A percentile compares a stretch with the other conserved stretches of the same genome.
These are phyloP conservation scores for Saccharomycopsis sp. DNA, from an alignment of 805 yeast genomes.

Conservation along the genomic window DNA sequence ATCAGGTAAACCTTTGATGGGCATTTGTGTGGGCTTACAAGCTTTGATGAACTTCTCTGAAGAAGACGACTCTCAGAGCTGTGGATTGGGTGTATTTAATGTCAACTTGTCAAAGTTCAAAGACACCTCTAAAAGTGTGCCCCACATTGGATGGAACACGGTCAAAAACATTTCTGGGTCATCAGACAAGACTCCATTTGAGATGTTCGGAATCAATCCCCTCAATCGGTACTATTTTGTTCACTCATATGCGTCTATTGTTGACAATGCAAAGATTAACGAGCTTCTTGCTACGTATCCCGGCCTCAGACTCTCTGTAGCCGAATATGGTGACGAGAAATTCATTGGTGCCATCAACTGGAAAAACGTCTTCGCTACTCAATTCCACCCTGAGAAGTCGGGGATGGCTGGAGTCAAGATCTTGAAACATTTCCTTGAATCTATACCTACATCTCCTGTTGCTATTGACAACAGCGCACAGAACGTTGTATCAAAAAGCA, in stretches of 20 bases:
- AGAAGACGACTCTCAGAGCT: constrained; percentile 41
- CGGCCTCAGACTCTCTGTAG: constrained; percentile 69
- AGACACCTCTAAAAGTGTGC: constrained; percentile 67
- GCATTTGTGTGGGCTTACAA: constrained; percentile 96
- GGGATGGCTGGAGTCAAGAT: constrained; percentile 84
- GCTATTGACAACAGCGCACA: constrained; percentile 24
- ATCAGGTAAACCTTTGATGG: constrained; percentile 87
- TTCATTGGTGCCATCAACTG: constrained; percentile 78
- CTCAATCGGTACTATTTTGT: constrained; percentile 82
- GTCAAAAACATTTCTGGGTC: constrained; percentile 21
- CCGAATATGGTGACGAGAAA: constrained; percentile 61
- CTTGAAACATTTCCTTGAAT: constrained; percentile 60
- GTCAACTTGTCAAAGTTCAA: constrained; percentile 56
- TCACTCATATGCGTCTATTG: constrained; percentile 82
- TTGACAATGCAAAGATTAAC: constrained; percentile 34
- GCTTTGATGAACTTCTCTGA: constrained; percentile 69
- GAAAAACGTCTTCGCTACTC: constrained; percentile 87
- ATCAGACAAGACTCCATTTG: neutral
- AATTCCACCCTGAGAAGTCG: constrained; percentile 98
- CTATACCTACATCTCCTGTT: constrained; percentile 20
- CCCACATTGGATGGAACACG: constrained; percentile 95
- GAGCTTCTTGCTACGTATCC: constrained; percentile 31
- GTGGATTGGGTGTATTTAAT: constrained; percentile 56
- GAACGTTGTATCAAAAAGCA: constrained; percentile 27
- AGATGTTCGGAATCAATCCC: constrained; percentile 59